Conservation (phyloP, 805 yeast species). For the Ogataea angusta region DNA sequence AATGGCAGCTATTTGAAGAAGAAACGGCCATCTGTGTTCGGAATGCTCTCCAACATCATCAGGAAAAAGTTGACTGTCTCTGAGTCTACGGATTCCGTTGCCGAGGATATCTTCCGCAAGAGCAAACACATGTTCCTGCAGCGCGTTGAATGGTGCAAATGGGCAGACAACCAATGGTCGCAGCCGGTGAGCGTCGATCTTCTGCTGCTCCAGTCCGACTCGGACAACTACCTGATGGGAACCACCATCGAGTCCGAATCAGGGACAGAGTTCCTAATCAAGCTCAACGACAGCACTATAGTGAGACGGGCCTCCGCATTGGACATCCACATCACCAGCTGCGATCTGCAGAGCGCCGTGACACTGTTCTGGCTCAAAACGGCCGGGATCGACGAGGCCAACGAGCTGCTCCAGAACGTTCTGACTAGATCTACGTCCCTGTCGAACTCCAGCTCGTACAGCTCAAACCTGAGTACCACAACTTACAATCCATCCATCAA, state of each 20-base stretch:
- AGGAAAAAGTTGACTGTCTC: not conserved
- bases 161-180: slow-evolving; percentile 31
- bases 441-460: slow-evolving; percentile 26
- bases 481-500: slow-evolving; percentile 14
- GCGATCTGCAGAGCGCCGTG: slow-evolving; percentile 6
- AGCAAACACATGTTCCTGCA: slow-evolving; percentile 19
- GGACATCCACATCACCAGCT: slow-evolving; percentile 19
- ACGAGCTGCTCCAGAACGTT: slow-evolving; percentile 11
- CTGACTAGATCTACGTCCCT: slow-evolving; percentile 13
- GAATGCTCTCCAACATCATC: slow-evolving; percentile 20
- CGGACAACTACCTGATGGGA: slow-evolving; percentile 16
- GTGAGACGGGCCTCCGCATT: slow-evolving; percentile 21
- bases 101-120: slow-evolving; percentile 8
- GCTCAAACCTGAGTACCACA: slow-evolving; percentile 21
- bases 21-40: slow-evolving; percentile 28
- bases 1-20: slow-evolving; percentile 12
- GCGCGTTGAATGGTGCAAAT: slow-evolving; percentile 25
- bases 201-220: slow-evolving; percentile 17
- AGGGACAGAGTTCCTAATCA: slow-evolving; percentile 15
- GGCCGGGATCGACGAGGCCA: slow-evolving; percentile 6
- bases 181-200: slow-evolving; percentile 13
- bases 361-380: slow-evolving; percentile 10
- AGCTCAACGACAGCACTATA: slow-evolving; percentile 13
- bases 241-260: slow-evolving; percentile 12
- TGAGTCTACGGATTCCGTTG: slow-evolving; percentile 3